Evolutionary conservation across 1,284 basidiomycete genomes (phyloP).

Genomic region (Trichosporon sp.): DNA sequence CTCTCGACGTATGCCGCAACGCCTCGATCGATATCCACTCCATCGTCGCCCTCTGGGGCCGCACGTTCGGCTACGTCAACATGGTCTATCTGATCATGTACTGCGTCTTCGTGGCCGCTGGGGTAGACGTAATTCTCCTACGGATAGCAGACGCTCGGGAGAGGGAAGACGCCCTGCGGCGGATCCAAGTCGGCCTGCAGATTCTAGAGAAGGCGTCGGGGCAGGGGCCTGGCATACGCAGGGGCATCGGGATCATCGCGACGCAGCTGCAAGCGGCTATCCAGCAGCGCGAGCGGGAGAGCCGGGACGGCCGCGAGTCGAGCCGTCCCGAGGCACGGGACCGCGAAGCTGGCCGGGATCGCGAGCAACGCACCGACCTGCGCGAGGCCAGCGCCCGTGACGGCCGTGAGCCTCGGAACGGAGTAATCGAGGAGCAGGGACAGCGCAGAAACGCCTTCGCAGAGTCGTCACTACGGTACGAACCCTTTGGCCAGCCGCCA

Average conservation of each 20-base stretch:
- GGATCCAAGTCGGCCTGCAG: conserved; percentile 18
- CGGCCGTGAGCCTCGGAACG: neutral
- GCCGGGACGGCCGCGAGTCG: neutral
- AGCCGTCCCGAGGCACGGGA: neutral
- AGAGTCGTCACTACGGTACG: conserved; percentile 4
- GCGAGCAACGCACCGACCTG: no score
- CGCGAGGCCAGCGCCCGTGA: no score
- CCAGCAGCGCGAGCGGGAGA: conserved; percentile 4
- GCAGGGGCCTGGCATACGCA: conserved; percentile 21
- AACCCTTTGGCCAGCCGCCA: neutral
- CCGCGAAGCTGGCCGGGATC: neutral
- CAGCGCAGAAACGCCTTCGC: neutral
- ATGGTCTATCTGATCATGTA: conserved; percentile 27
- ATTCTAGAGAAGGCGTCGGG: conserved; percentile 22
- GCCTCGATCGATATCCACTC: conserved; percentile 22
- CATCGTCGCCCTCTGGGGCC: conserved; percentile 21
- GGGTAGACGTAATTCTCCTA: conserved; percentile 22
- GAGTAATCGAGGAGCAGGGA: neutral
- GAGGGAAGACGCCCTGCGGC: conserved; percentile 22
- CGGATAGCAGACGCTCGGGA: conserved; percentile 20
- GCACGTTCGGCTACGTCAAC: conserved; percentile 26
- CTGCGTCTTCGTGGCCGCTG: conserved; percentile 22
- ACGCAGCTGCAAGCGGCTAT: conserved; percentile 20
- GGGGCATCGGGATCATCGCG: conserved; percentile 20
- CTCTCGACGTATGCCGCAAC: conserved; percentile 21